phyloP scores from a whole-genome alignment of 176 grass and related monocot genomes.

The Zea luxurians region DNA sequence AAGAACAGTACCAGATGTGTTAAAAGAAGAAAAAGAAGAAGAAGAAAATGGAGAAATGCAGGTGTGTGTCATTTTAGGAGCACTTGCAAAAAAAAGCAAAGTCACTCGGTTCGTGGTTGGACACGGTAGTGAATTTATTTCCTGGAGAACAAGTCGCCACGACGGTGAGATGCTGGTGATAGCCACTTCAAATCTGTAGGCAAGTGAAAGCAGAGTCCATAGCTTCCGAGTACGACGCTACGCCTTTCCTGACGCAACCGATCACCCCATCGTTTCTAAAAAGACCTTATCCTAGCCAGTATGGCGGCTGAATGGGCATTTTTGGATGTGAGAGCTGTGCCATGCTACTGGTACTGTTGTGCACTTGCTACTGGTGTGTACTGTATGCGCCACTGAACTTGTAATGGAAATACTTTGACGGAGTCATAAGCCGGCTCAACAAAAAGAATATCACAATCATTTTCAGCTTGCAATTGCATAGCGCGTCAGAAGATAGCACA shows the following conservation, averaged over 20 bases:
- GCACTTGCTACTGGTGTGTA: not conserved
- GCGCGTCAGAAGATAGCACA: not conserved
- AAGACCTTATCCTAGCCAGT: not conserved
- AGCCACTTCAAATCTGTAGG: not conserved
- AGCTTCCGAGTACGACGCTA: conserved; percentile 24
- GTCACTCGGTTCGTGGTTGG: not conserved
- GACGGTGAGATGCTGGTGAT: too few species aligned
- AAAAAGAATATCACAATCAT: not conserved
- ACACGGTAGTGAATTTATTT: too few species aligned
- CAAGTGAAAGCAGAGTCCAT: too few species aligned
- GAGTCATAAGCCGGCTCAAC: not conserved
- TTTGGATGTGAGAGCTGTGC: conserved; percentile 11
- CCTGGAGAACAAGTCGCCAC: too few species aligned
- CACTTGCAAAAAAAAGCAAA: not conserved
- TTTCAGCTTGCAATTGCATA: not conserved
- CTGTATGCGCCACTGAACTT: not conserved
- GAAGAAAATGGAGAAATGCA: not conserved
- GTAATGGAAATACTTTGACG: not conserved
- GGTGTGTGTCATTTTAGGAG: not conserved
- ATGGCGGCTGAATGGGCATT: not conserved
- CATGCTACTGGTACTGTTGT: not conserved
- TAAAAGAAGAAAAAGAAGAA: too few species aligned
- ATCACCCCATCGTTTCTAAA: not conserved
- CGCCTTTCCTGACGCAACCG: conserved; percentile 25
- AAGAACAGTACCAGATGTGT: not conserved